Evolutionary conservation across 2,329 filamentous ascomycete species (phyloP).

Genomic region (Golovinomyces cichoracearum): DNA sequence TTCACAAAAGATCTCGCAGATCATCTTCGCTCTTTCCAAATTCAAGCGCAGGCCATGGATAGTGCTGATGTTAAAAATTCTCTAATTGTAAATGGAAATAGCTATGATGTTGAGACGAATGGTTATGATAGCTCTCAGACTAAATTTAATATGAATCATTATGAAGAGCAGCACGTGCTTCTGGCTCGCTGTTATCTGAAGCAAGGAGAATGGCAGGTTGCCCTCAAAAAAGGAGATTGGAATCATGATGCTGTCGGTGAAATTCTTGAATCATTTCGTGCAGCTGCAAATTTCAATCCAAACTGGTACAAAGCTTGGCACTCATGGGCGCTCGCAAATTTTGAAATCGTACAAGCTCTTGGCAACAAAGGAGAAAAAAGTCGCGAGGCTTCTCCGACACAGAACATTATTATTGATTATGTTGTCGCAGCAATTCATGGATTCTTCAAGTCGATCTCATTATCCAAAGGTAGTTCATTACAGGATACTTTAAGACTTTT

Average conservation of each 20-base stretch:
- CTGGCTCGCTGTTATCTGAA: slow-evolving; percentile 89
- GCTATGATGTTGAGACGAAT: neutral
- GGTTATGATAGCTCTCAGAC: neutral
- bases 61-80: slow-evolving; percentile 16
- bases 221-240: slow-evolving; percentile 71
- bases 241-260: slow-evolving; percentile 63
- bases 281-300: slow-evolving; percentile 80
- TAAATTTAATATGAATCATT: slow-evolving; percentile 16
- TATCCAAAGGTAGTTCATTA: slow-evolving; percentile 75
- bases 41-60: slow-evolving; percentile 10
- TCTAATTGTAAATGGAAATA: neutral
- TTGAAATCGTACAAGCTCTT: slow-evolving; percentile 75
- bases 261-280: slow-evolving; percentile 68
- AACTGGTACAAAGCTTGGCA: slow-evolving; percentile 99
- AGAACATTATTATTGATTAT: slow-evolving; percentile 51
- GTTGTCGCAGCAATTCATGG: slow-evolving; percentile 85
- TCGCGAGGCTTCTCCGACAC: slow-evolving; percentile 22
- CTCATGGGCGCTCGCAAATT: slow-evolving; percentile 92
- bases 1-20: slow-evolving; percentile 33
- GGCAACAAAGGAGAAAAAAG: slow-evolving; percentile 17
- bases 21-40: slow-evolving; percentile 11
- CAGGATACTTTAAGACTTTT: slow-evolving; percentile 84
- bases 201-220: slow-evolving; percentile 85
- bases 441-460: slow-evolving; percentile 89
- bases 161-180: slow-evolving; percentile 39